Evolutionary conservation across 1,139 yeast species (phyloP), one percentile per base, ranked within the genome.

Genomic region (Wickerhamiella pararugosa): DNA sequence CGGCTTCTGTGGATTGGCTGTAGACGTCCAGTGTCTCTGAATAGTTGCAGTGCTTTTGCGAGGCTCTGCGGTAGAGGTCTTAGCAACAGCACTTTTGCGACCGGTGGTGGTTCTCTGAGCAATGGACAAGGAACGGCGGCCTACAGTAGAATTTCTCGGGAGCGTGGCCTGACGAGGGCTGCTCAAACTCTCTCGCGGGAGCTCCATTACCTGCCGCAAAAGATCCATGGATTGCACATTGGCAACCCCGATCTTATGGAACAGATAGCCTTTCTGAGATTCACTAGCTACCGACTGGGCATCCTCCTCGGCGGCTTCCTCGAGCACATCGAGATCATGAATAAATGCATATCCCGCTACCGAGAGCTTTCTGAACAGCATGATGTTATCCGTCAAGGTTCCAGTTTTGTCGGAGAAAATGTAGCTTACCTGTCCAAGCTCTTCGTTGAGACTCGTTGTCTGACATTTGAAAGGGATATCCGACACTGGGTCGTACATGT

Each of bases 371-470:
- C 94, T 68, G 57, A 86, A 86, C 27, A 84, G 64, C 96, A 86
- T 86, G 52, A 75, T 63, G 56, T 86, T 86, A 54, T 86, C 95
- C 0, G 99, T 92, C 47, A 92, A 69, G 0, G 98, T 92, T 8
- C 99, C 99, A 0, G 98, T 92, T 60, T 92, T 92, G 60, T 92
- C 99, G 49, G 94, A 82, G 59, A 92, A 92, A 5, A 92, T 72
- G 55, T 87, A 87, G 42, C 94, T 79, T 0, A 92, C 97, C 58
- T 92, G 99, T 3, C 99, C 99, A 52, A 92, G 66, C 60, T 92
- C 98, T 58, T 92, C 99, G 51, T 90, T 71, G 51, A 90, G 86
- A 0, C 97, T 83, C 0, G 97, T 94, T 0, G 98, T 87, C 54
- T 87, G 79, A 0, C 95, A 94, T 54, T 82, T 94, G 37, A 94